phyloP scores from a whole-genome alignment of 1,139 yeast genomes.

The Yamadazyma diospyri region DNA sequence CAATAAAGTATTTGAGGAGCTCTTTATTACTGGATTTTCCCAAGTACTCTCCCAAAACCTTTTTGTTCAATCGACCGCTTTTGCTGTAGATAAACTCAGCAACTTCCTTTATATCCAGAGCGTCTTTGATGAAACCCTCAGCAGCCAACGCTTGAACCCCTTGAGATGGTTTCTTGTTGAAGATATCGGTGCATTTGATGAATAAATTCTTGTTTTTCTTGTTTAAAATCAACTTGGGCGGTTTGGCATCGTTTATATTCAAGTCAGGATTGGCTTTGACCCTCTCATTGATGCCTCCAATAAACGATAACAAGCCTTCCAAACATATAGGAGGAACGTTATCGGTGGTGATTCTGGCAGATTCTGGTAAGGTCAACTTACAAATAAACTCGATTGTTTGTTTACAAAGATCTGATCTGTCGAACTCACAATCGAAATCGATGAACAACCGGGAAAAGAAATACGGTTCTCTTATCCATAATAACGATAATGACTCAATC shows the following conservation, averaged over 20 bases:
- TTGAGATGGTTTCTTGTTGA: slow-evolving; percentile 73
- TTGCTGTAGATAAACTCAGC: slow-evolving; percentile 76
- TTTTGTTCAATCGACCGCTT: slow-evolving; percentile 81
- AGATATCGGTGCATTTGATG: slow-evolving; percentile 65
- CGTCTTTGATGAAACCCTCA: slow-evolving; percentile 60
- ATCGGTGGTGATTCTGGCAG: slow-evolving; percentile 72
- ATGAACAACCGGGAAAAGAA: slow-evolving; percentile 76
- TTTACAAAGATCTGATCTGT: slow-evolving; percentile 75
- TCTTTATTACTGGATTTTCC: slow-evolving; percentile 70
- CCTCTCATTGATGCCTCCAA: slow-evolving; percentile 64
- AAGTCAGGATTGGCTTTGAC: slow-evolving; percentile 28
- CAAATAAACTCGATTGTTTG: slow-evolving; percentile 69
- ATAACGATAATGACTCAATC: slow-evolving; percentile 76
- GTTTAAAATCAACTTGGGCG: slow-evolving; percentile 35
- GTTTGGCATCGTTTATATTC: slow-evolving; percentile 15
- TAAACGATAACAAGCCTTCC: slow-evolving; percentile 75
- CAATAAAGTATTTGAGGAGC: slow-evolving; percentile 62
- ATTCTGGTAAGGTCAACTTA: slow-evolving; percentile 74
- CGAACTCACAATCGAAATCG: slow-evolving; percentile 89
- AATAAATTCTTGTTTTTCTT: slow-evolving; percentile 69
- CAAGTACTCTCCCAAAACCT: slow-evolving; percentile 78
- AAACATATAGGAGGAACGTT: slow-evolving; percentile 91
- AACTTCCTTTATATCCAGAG: slow-evolving; percentile 52
- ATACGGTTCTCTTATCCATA: slow-evolving; percentile 80
- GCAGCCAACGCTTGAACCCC: slow-evolving; percentile 66